Conservation (phyloP, 2,329 filamentous ascomycete genomes). For the Penicillium sp. region DNA sequence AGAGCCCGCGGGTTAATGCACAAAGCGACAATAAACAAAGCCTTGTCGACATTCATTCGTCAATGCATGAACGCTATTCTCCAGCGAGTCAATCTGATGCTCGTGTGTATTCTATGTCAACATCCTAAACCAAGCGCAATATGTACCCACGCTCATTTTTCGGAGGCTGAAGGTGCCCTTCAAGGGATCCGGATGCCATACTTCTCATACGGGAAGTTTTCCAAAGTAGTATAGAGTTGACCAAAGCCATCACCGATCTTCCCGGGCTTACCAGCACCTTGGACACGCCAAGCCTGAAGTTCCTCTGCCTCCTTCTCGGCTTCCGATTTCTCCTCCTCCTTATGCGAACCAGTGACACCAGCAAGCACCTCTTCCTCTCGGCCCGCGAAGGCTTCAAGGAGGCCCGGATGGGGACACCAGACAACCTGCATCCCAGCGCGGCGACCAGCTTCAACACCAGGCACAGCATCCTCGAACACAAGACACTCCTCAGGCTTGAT, state of each 20-base stretch:
- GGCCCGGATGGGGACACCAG: conserved; percentile 81
- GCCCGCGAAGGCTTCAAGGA: conserved; percentile 71
- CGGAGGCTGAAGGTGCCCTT: background rate
- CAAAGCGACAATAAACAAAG: background rate
- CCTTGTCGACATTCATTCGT: background rate
- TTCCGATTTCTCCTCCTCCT: conserved; percentile 48
- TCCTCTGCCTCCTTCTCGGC: conserved; percentile 41
- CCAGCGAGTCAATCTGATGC: background rate
- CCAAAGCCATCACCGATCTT: conserved; percentile 60
- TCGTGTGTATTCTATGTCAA: background rate
- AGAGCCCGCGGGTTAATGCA: background rate
- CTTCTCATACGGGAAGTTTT: conserved; percentile 56
- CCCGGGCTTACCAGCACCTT: conserved; percentile 49
- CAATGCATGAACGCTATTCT: background rate
- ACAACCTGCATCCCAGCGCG: conserved; percentile 92
- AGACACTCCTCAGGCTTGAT: conserved; percentile 83
- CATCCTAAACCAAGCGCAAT: background rate
- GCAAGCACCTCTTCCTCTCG: conserved; percentile 79
- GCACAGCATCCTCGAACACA: conserved; percentile 93
- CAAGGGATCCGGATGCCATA: conserved; percentile 51
- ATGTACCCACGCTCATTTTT: background rate
- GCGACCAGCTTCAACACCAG: conserved; percentile 84
- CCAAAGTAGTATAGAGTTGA: conserved; percentile 51
- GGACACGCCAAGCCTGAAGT: conserved; percentile 36
- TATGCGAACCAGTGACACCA: conserved; percentile 69